Evolutionary conservation across 2,329 filamentous ascomycete genomes (phyloP).

Genomic region (Zymoseptoria brevis): DNA sequence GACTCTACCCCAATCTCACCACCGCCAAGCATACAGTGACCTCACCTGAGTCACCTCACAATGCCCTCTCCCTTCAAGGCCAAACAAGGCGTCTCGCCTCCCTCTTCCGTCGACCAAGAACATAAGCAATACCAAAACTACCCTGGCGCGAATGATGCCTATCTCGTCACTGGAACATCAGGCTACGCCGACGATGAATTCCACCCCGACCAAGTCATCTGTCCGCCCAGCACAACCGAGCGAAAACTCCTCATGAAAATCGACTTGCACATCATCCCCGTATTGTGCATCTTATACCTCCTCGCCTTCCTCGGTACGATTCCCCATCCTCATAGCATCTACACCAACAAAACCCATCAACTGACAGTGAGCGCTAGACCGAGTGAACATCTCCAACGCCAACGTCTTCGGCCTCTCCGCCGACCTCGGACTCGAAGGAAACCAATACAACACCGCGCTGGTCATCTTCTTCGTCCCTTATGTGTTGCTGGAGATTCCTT

Average conservation of each 20-base stretch:
- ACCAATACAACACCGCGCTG: conserved; percentile 41
- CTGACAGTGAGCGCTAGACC: conserved; percentile 10
- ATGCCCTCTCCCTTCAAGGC: conserved; percentile 7
- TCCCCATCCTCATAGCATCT: too few species aligned
- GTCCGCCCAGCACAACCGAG: conserved; percentile 44
- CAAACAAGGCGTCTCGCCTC: conserved; percentile 1
- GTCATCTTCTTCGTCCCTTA: conserved; percentile 49
- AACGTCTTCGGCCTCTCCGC: conserved; percentile 43
- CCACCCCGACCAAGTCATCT: conserved; percentile 17
- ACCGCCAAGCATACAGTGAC: background rate
- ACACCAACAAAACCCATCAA: too few species aligned
- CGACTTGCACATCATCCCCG: conserved; percentile 43
- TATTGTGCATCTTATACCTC: conserved; percentile 45
- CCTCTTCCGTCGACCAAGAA: conserved; percentile 3
- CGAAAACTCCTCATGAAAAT: conserved; percentile 37
- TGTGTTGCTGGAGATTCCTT: conserved; percentile 47
- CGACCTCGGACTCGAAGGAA: conserved; percentile 38
- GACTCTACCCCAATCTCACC: background rate
- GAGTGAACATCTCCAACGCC: conserved; percentile 48
- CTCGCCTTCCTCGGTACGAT: conserved; percentile 23
- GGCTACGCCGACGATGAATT: conserved; percentile 28
- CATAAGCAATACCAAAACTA: conserved; percentile 9
- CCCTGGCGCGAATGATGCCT: conserved; percentile 8
- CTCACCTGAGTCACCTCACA: background rate
- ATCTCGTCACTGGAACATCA: background rate